Base-by-base conservation (phyloP, 768 basidiomycete genomes). In the Pleurotus ostreatus region DNA sequence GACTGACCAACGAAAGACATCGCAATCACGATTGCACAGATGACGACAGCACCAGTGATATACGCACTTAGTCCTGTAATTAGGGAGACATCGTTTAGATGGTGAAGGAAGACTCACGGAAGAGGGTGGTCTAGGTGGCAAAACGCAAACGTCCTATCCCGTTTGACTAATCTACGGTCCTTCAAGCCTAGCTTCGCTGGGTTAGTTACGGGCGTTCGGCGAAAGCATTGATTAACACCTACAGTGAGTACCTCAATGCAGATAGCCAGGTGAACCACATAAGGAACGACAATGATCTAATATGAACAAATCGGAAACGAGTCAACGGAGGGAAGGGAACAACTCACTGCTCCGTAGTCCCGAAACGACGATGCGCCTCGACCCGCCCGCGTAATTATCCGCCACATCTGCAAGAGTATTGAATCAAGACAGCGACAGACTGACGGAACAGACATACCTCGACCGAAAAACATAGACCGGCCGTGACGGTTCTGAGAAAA, bases 181-280 rank as follows among this genome's bases (percentile, higher is more conserved):
- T 22, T 25, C 30, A 49, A 38, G 7, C 48, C 48, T 4, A 49
- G 23, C 48, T 49, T 4, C 13, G 20, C 5, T 1, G 37, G 34
- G 16, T 16, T 49, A n/a, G 16, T 23, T 15, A 34, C 7, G 37
- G 30, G 34, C n/a, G 30, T 2, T 30, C 8, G 20, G 15, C 7
- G 9, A 26, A 30, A n/a, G 23, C 20, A 34, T 30, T 9, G 6
- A 9, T 9, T 30, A n/a, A 16, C 16, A 13, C 48, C 5, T 49
- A 49, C 48, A 5, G n/a, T 25, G 9, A 49, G 48, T 9, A 49
- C 48, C n/a, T 49, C 48, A 15, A 49, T 18, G n/a, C 48, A 49
- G 9, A 49, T 49, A 6, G 20, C 4, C n/a, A 49, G 26, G 16
- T 49, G 48, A 37, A 49, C 30, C 25, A 49, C 6, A 49, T 49